Conservation (phyloP, 805 yeast species). For the Metschnikowia chrysomelidarum region DNA sequence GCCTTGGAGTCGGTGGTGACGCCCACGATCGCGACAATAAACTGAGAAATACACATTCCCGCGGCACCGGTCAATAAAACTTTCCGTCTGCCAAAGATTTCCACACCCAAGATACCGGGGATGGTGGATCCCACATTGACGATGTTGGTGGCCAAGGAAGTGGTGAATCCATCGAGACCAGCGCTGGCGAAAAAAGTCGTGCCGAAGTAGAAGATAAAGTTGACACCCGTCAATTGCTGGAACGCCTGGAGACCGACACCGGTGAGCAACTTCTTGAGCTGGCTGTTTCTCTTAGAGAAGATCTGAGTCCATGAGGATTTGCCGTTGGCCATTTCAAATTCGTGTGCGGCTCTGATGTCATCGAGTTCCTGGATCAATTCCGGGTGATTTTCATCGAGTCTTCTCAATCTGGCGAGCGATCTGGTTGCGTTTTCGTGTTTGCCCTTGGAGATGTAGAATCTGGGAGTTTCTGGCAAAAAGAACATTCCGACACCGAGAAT, state of each 20-base stretch:
- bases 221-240: slow-evolving; percentile 90
- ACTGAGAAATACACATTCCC: slow-evolving; percentile 59
- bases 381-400: slow-evolving; percentile 55
- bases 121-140: slow-evolving; percentile 39
- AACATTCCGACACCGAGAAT: slow-evolving; percentile 26
- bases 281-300: slow-evolving; percentile 58
- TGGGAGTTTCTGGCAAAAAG: slow-evolving; percentile 39
- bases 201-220: slow-evolving; percentile 87
- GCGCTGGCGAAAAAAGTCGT: slow-evolving; percentile 72
- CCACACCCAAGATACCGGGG: slow-evolving; percentile 51
- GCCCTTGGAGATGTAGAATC: slow-evolving; percentile 33
- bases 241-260: slow-evolving; percentile 71
- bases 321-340: slow-evolving; percentile 62
- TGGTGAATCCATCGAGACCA: slow-evolving; percentile 50
- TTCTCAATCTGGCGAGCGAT: slow-evolving; percentile 33
- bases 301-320: slow-evolving; percentile 51
- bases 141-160: slow-evolving; percentile 36
- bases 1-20: slow-evolving; percentile 35
- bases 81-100: slow-evolving; percentile 63
- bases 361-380: slow-evolving; percentile 67
- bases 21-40: slow-evolving; percentile 44
- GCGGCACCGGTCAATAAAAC: slow-evolving; percentile 59
- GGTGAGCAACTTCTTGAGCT: slow-evolving; percentile 48
- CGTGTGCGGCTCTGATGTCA: slow-evolving; percentile 73
- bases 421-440: slow-evolving; percentile 28